A percentile compares a stretch with the other conserved stretches of the same genome.
Evolutionary conservation across 495 filamentous ascomycete species (phyloP).

Genomic region (Aspergillus cristatus): DNA sequence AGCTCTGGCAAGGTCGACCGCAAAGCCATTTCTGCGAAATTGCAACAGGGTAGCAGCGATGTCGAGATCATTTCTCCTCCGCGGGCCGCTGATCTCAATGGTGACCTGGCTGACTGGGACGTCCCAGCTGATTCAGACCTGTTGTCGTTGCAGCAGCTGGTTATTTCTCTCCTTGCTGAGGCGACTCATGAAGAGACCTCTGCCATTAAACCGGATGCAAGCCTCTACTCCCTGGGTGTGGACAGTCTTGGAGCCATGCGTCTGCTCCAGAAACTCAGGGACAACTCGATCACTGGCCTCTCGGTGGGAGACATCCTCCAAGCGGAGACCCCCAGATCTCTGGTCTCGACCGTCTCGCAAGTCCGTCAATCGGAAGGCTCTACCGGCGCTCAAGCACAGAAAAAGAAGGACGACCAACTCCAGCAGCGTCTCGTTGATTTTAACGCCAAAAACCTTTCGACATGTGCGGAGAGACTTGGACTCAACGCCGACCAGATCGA

Average conservation of each 20-base stretch:
- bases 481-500: conserved; percentile 42
- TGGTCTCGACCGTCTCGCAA: conserved; percentile 16
- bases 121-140: neutral
- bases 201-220: conserved; percentile 40
- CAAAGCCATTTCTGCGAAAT: conserved; percentile 10
- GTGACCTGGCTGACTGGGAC: conserved; percentile 2
- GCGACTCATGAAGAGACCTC: conserved; percentile 31
- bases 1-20: conserved; percentile 19
- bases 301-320: conserved; percentile 20
- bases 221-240: conserved; percentile 64
- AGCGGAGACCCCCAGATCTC: conserved; percentile 17
- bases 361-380: neutral
- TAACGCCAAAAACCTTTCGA: conserved; percentile 3
- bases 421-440: conserved; percentile 4
- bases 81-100: neutral
- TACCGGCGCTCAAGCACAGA: neutral
- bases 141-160: conserved; percentile 3
- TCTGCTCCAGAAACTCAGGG: conserved; percentile 30
- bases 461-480: conserved; percentile 35
- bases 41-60: conserved; percentile 2
- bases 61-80: conserved; percentile 1
- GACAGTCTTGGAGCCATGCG: conserved; percentile 69
- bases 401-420: neutral
- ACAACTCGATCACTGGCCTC: conserved; percentile 13
- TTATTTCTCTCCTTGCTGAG: conserved; percentile 31